Conservation (phyloP, 139 green algal genomes). For the Volvox africanus region DNA sequence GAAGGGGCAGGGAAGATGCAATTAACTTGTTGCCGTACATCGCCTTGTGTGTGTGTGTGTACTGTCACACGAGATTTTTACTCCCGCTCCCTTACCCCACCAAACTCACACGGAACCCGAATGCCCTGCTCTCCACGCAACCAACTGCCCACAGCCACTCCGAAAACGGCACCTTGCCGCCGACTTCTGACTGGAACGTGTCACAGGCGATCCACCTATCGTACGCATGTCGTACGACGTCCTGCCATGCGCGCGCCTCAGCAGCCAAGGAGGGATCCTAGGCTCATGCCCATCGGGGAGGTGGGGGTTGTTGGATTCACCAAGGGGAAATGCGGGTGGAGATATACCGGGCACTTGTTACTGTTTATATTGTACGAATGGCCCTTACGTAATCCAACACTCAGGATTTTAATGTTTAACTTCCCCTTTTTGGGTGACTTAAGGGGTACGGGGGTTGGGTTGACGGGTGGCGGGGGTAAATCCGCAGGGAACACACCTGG, state of each 20-base stretch:
- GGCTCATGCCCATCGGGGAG: too few species aligned
- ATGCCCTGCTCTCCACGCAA: slow-evolving; percentile 60
- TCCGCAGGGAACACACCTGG: too few species aligned
- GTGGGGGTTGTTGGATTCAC: neutral
- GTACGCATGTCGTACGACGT: neutral
- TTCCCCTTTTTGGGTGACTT: neutral
- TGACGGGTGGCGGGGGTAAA: too few species aligned
- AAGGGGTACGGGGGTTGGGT: neutral
- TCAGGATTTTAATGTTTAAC: neutral
- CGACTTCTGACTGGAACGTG: neutral
- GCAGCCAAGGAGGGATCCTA: slow-evolving; percentile 21
- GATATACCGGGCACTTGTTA: neutral
- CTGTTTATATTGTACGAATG: neutral
- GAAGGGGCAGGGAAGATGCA: neutral
- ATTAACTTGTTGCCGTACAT: neutral
- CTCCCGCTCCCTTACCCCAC: neutral
- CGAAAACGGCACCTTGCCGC: slow-evolving; percentile 2
- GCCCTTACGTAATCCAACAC: neutral
- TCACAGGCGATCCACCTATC: neutral
- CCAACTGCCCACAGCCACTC: slow-evolving; percentile 57
- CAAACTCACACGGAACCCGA: slow-evolving; percentile 46
- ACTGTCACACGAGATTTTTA: neutral
- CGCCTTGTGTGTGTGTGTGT: neutral
- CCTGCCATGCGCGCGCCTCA: slow-evolving; percentile 36
- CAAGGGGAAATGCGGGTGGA: neutral